Evolutionary conservation across 2,329 filamentous ascomycete genomes (phyloP).

Genomic region (Nothomitra cinnamomea): DNA sequence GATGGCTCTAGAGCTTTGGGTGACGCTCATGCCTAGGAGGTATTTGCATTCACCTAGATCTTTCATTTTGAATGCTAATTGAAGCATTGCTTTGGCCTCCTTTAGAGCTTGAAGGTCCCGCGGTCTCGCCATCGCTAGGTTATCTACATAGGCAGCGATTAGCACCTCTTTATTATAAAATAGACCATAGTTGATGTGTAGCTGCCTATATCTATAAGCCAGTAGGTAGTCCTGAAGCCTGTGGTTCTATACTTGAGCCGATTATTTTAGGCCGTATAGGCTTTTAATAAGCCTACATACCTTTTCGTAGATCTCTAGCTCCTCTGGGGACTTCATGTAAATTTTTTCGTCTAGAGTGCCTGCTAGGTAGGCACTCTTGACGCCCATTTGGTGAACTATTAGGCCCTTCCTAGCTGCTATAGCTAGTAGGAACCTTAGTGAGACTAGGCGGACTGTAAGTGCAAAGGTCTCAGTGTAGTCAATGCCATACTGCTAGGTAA

Average conservation of each 20-base stretch:
- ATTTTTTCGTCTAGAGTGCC: slow-evolving; percentile 11
- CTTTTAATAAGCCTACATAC: no score
- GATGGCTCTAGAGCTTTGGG: not conserved
- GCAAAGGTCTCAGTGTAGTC: slow-evolving; percentile 14
- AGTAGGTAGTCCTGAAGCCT: no score
- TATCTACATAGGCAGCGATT: no score
- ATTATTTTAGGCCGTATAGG: no score
- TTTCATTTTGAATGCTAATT: slow-evolving; percentile 14
- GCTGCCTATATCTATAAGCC: no score
- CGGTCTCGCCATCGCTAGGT: no score
- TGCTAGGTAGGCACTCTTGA: no score
- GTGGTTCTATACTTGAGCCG: no score
- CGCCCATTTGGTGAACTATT: no score
- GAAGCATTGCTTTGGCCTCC: slow-evolving; percentile 12
- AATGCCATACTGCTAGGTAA: slow-evolving; percentile 9
- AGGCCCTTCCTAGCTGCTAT: slow-evolving; percentile 12
- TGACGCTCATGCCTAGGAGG: slow-evolving; percentile 16
- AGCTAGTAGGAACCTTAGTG: slow-evolving; percentile 16
- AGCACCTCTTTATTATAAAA: no score
- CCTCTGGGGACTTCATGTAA: not conserved
- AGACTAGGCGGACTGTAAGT: slow-evolving; percentile 20
- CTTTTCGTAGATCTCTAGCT: no score
- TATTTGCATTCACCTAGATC: slow-evolving; percentile 12
- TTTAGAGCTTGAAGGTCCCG: slow-evolving; percentile 8
- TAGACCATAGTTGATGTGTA: no score